Evolutionary conservation across 225 moss, liverwort and hornwort species (phyloP).

Genomic region (Thuidium tamariscinum): DNA sequence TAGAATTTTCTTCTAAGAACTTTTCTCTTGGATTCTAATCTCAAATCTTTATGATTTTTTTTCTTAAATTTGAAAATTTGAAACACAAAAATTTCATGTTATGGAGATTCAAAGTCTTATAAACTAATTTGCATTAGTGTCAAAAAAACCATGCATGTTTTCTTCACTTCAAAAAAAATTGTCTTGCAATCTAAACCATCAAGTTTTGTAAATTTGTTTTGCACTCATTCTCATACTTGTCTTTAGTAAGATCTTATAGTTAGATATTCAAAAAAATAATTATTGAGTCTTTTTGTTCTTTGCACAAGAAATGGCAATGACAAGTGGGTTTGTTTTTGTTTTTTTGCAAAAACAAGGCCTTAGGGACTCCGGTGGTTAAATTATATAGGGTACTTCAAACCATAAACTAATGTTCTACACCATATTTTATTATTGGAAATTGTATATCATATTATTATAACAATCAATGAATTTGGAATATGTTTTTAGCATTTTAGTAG

Average conservation of each 20-base stretch:
- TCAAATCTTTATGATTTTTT: too few species aligned
- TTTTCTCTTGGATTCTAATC: too few species aligned
- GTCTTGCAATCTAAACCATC: not conserved
- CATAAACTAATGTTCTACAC: not conserved
- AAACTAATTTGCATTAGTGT: not conserved
- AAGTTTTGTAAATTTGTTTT: too few species aligned
- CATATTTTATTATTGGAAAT: not conserved
- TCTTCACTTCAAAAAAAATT: not conserved
- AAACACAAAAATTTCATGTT: too few species aligned
- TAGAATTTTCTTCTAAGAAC: too few species aligned
- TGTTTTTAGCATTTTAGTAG: too few species aligned
- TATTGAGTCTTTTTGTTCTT: fast-evolving
- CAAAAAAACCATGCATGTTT: not conserved
- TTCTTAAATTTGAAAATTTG: too few species aligned
- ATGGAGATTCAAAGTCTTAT: not conserved
- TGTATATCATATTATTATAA: not conserved
- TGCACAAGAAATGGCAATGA: not conserved
- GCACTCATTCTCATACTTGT: too few species aligned
- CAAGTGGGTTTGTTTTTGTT: too few species aligned
- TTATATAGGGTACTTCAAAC: not conserved
- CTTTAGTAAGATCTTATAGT: too few species aligned
- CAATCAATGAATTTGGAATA: too few species aligned
- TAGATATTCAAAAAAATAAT: too few species aligned
- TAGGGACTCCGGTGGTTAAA: fast-evolving
- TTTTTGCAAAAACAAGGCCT: not conserved